Evolutionary conservation across 257 asterid species (phyloP), one percentile per base, ranked within the genome.

Genomic region (Jacaranda mimosifolia): DNA sequence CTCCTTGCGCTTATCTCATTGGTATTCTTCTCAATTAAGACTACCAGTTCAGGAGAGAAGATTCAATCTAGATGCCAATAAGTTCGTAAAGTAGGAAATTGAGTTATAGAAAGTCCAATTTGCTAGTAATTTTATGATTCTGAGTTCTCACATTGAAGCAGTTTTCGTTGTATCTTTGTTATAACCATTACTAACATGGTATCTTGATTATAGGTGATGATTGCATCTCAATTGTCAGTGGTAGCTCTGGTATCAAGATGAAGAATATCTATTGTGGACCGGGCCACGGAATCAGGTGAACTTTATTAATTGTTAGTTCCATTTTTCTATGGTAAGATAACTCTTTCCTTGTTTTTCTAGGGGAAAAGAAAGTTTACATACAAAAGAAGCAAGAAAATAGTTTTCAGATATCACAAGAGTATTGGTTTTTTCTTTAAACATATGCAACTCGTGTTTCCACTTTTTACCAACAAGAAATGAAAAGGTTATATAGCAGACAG

Each of bases 231-330:
- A 95, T 95, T 72, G 99, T 95, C 17, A 93, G 83, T 64, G 98
- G 82, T 45, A 87, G 96, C 89, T 86, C 96, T 7, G 79, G 76
- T 68, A 87, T 95, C 86, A 91, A 83, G 89, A 90, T 93, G 90
- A 91, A 91, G 92, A 76, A 82, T 35, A 86, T 95, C 63, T 81
- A 74, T 21, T 95, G 99, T 72, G 99, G 99, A 80, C 99, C 97
- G 26, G 99, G 99, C 48, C 99, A 95, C 69, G 99, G 99, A 74
- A 95, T 95, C 75, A 94, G 98, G 99, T 92, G 76, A 69, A 35
- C 21, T 7, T 17, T 53, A 70, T 7, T 4, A 10, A 36, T 55
- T 1, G 14, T 60, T 60, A 32, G 45, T 17, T 43, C 12, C 7
- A 63, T 7, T 67, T 19, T 19, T 21, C 72, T 13, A 21, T 6